Evolutionary conservation across 306 rosid genomes (phyloP), one percentile per base, ranked within the genome.

Genomic region (Casuarina cunninghamiana): DNA sequence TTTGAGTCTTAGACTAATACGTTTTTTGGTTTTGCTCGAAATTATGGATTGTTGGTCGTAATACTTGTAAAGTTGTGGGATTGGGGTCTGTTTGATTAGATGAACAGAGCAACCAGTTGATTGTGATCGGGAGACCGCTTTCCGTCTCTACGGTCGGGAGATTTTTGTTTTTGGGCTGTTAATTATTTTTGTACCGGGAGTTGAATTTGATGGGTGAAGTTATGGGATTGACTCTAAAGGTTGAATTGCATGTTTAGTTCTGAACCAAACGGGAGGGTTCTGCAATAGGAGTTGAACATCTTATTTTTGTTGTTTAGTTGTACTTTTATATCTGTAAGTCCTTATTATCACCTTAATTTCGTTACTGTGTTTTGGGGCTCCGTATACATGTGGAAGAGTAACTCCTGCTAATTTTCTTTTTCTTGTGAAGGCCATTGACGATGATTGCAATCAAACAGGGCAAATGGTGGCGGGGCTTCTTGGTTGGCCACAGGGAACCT

Each of bases 391-490:
- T 67, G 71, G 71, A 67, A 67, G 71, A 16, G 12, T 67, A 44
- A 41, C 71, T 67, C 19, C 2, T 41, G 35, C 15, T 63, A 49
- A 42, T 67, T 67, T 9, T 39, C 67, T 58, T 12, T 13, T 55
- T 26, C 21, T 10, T 71, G 58, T 78, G 11, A 78, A 93, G 98
- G 99, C 99, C 72, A 96, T 93, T 73, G 98, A 96, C 79, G 99
- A 96, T 82, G 99, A 91, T 84, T 96, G 99, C 91, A 93, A 96
- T 85, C 98, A 96, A 83, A 93, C 97, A 6, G 99, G 99, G 74
- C 96, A 96, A 86, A 96, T 96, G 97, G 69, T 90, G 5, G 98
- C 97, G 49, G 99, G 98, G 74, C 94, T 93, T 43, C 88, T 96
- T 79, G 90, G 91, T 85, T 96, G 98, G 99, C 96, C 98, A 72